Evolutionary conservation across 1,284 basidiomycete species (phyloP).

Genomic region (Gomphus bonarii): DNA sequence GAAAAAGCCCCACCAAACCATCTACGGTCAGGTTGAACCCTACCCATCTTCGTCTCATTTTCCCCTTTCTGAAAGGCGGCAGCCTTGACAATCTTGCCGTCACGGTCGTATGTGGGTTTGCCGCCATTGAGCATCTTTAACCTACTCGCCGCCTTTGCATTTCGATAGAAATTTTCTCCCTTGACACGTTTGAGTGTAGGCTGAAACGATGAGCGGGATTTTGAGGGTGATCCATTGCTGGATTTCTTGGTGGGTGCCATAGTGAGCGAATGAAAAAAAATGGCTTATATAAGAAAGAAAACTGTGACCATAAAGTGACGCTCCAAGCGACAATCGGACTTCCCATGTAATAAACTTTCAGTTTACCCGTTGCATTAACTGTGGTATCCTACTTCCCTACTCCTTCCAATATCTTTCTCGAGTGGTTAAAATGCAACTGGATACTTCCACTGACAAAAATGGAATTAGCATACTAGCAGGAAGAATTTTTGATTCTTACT

Average conservation of each 20-base stretch:
- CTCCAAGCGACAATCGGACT: too few species aligned
- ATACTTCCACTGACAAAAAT: not conserved
- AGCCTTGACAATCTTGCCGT: conserved; percentile 85
- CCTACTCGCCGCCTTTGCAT: conserved; percentile 75
- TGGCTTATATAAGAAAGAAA: conserved; percentile 4
- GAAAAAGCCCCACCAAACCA: conserved; percentile 76
- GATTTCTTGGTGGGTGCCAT: conserved; percentile 52
- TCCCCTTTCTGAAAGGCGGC: conserved; percentile 91
- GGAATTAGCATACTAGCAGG: conserved; percentile 26
- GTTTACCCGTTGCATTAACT: too few species aligned
- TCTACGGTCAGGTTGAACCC: conserved; percentile 85
- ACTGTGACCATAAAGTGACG: too few species aligned
- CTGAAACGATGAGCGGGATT: conserved; percentile 44
- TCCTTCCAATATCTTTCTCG: too few species aligned
- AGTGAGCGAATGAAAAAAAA: not conserved
- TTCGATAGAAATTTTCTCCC: conserved; percentile 89
- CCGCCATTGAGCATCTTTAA: conserved; percentile 89
- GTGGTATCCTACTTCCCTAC: too few species aligned
- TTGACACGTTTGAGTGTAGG: conserved; percentile 64
- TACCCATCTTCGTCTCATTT: conserved; percentile 76
- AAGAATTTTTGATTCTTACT: conserved; percentile 32
- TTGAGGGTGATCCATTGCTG: conserved; percentile 28
- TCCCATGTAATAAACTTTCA: too few species aligned
- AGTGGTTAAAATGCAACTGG: not conserved
- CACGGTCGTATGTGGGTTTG: conserved; percentile 79